Conservation (phyloP, 805 yeast species). For the Zygosaccharomyces rouxii region DNA sequence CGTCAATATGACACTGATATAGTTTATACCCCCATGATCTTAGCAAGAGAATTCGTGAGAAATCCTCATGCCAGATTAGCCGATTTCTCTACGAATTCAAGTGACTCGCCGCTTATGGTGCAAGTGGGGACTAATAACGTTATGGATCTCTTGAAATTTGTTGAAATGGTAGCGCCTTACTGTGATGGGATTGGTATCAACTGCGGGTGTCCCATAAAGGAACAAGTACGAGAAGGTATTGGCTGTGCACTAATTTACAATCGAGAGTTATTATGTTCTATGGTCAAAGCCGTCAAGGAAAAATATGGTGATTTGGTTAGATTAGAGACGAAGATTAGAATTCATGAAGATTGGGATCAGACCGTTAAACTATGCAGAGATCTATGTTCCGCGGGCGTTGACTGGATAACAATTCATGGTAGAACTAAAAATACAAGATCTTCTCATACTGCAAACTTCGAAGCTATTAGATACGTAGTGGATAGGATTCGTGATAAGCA, state of each 20-base stretch:
- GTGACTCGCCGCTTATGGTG: constrained; percentile 70
- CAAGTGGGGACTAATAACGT: constrained; percentile 90
- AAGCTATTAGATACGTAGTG: constrained; percentile 68
- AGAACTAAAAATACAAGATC: constrained; percentile 82
- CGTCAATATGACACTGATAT: constrained; percentile 73
- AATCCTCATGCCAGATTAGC: constrained; percentile 73
- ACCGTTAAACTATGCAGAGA: constrained; percentile 67
- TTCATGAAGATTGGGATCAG: constrained; percentile 69
- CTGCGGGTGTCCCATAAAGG: constrained; percentile 97
- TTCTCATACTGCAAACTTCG: constrained; percentile 74
- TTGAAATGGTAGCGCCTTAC: constrained; percentile 83
- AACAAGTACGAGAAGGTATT: constrained; percentile 91
- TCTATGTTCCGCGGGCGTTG: constrained; percentile 86
- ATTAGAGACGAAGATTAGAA: constrained; percentile 87
- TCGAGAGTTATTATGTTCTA: constrained; percentile 70
- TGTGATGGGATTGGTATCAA: constrained; percentile 93
- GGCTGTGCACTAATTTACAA: constrained; percentile 93
- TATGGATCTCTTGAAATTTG: constrained; percentile 73
- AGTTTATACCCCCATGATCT: constrained; percentile 92
- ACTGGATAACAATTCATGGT: constrained; percentile 92
- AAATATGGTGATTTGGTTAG: constrained; percentile 69
- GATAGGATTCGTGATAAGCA: constrained; percentile 38
- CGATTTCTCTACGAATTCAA: constrained; percentile 76
- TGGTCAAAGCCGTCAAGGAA: constrained; percentile 80
- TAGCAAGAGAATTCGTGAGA: constrained; percentile 91